Conservation (phyloP, 2,329 filamentous ascomycete genomes). For the Ambrosiella xylebori region DNA sequence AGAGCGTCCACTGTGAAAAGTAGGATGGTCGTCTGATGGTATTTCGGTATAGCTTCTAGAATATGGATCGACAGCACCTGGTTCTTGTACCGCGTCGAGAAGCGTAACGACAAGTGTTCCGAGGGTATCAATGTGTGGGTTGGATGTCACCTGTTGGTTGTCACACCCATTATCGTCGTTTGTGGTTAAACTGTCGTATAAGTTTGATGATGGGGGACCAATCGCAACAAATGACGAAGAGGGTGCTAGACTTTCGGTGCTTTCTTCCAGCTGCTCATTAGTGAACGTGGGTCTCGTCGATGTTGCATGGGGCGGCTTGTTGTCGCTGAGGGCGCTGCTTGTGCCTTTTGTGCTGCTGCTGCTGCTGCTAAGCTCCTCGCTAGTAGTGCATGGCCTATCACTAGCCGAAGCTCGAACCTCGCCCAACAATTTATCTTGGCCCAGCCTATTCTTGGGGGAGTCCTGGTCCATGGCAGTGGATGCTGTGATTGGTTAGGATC, state of each 20-base stretch:
- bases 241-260: neutral
- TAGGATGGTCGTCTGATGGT: neutral
- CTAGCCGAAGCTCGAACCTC: constrained; percentile 1
- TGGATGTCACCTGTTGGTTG: neutral
- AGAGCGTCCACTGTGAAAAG: neutral
- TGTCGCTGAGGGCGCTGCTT: neutral
- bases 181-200: neutral
- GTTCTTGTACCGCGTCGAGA: neutral
- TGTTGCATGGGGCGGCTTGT: neutral
- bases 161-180: neutral
- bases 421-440: neutral
- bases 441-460: constrained; percentile 4
- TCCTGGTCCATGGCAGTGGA: constrained; percentile 1
- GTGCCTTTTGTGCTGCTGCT: neutral
- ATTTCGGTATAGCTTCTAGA: constrained; percentile 1
- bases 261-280: neutral
- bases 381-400: neutral
- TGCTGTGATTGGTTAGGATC: constrained; percentile 10
- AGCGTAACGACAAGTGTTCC: neutral
- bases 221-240: neutral
- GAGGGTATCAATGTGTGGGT: neutral
- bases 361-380: constrained; percentile 1
- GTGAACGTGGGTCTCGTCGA: neutral
- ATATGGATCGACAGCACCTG: neutral
- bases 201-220: neutral